A percentile compares a stretch with the other conserved stretches of the same genome.
phyloP scores from a whole-genome alignment of 73 alveolate genomes.

The Tetrahymena borealis region DNA sequence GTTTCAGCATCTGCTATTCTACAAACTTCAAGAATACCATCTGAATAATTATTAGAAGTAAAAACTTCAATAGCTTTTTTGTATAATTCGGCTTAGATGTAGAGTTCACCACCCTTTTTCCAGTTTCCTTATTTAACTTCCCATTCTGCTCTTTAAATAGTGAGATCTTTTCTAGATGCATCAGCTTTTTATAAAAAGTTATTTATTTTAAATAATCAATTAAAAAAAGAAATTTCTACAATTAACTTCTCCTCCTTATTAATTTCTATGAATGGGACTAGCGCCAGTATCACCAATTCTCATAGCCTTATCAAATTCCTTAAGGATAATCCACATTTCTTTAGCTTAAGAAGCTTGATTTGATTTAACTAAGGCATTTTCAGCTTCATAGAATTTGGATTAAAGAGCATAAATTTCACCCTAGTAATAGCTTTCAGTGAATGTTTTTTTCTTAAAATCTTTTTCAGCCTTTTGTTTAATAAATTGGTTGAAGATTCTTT shows the following conservation, averaged over 20 bases:
- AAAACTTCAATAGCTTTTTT: neutral
- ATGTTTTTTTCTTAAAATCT: neutral
- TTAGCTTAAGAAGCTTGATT: neutral
- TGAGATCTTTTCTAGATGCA: neutral
- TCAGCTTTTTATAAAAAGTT: neutral
- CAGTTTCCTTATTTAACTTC: neutral
- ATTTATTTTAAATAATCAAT: neutral
- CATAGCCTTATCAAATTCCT: neutral
- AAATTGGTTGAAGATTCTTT: too few relatives aligned
- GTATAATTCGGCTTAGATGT: neutral
- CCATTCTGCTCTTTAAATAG: neutral
- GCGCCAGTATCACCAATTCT: neutral
- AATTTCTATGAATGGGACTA: neutral
- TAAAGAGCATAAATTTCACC: neutral
- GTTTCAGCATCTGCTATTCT: constrained; percentile 26
- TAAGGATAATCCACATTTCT: neutral
- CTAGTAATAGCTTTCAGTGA: neutral
- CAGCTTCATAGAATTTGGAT: neutral
- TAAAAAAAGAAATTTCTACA: neutral
- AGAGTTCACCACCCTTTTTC: neutral
- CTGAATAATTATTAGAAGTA: constrained; percentile 5
- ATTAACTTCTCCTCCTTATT: neutral
- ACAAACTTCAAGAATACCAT: constrained; percentile 22
- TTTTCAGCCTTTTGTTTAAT: neutral
- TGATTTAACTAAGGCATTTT: neutral